Base-by-base conservation (phyloP, 2,329 filamentous ascomycete genomes). In the Stagonosporopsis vannaccii region DNA sequence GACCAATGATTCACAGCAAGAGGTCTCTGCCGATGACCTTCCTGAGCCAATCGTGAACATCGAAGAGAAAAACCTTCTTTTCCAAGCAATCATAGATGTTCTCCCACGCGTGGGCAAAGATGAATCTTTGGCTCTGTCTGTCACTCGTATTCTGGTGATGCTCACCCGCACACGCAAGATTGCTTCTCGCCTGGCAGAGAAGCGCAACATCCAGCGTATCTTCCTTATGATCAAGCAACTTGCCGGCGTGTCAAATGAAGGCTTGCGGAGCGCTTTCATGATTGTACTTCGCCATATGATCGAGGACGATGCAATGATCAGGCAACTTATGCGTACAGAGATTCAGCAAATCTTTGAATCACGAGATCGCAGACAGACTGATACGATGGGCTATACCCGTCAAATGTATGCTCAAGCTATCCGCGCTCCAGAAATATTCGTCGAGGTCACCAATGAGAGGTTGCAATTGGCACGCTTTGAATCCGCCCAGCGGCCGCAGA, bases 211-310 rank as follows among this genome's bases (percentile, higher is more conserved):
- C 44, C 91, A 95, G 70, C 86, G 92, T 25, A 81, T 99, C 20
- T 98, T 99, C 76, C 85, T 97, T 47, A 97, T 98, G 91, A 87
- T 94, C 54, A 96, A 96, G 75, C 94, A 98, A 74, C 85, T 98
- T 56, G 88, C 91, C 19, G 90, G 90, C 23, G 84, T 87, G 26
- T 90, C 90, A 6, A 90, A 92, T 26, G 85, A 90, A 51, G 88
- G 89, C 51, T 84, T 99, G 9, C 85, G 89, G 59, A 84, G 84
- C 59, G 84, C 89, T 54, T 89, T 97, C 67, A 89, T 98, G 84
- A 85, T 94, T 12, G 89, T 97, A 48, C 80, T 99, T 39, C 88
- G 96, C 36, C 95, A 99, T 70, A 89, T 99, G 62, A 86, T 98
- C 50, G 95, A 99, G 76, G 96, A 99, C 69, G 92, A 97, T 45